Evolutionary conservation across 768 basidiomycete genomes (phyloP), one percentile per base, ranked within the genome.

Genomic region (Agrocybe chaxingu): DNA sequence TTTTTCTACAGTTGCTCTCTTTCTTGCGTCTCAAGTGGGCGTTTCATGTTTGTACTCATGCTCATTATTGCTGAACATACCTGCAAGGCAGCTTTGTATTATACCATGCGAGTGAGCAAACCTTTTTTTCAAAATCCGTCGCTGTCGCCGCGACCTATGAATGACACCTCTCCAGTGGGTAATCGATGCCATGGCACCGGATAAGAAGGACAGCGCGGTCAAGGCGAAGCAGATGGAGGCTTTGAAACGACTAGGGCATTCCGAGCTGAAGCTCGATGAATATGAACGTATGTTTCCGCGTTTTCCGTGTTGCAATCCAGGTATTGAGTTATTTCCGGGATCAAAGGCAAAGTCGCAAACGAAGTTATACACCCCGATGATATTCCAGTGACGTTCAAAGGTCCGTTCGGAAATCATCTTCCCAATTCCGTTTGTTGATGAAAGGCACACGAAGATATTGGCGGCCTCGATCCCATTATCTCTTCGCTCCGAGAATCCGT

Each of bases 281-380:
- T 91, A 98, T 62, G 96, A 99, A 73, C 71, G 91, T 92, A 66
- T 55, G 86, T 66, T 29, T 0, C 8, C 8, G 40, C 34, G 18
- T 44, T 32, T 33, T 50, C 11, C 29, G n/a, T 24, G 24, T 33
- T n/a, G 12, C 44, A 24, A 35, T 36, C 16, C 36, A 12, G 10
- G 10, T 24, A 16, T 53, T 46, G 12, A 11, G 45, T 35, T 30
- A 55, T 41, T 33, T 24, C 45, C 47, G 30, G 45, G 29, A 18
- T 56, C n/a, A 56, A 2, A 90, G 89, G 82, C 51, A 85, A 84
- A 37, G 92, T 98, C 49, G 92, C 96, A 3, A 89, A 87, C 35
- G 95, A 98, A 61, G 83, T 98, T 16, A 91, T 98, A 54, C 88
- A 91, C 58, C 91, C 92, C 2, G 91, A 94, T 64, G 90, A 95